Conservation (phyloP, 1,139 yeast genomes). For the Casaregolazyma suthepensis region DNA sequence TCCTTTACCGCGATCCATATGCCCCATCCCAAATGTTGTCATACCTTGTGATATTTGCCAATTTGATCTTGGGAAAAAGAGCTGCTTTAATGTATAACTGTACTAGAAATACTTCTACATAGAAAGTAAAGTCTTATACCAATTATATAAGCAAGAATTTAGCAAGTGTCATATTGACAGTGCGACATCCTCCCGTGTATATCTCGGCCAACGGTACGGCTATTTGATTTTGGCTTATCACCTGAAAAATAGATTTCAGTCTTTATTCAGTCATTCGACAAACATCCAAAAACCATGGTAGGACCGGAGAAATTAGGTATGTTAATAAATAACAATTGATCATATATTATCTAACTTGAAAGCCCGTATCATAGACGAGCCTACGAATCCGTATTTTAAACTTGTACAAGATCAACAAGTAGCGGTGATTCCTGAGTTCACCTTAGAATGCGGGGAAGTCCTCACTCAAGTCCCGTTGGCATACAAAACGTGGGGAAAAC, state of each 20-base stretch:
- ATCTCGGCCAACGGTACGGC: background rate
- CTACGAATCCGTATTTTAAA: conserved; percentile 63
- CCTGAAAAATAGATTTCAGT: background rate
- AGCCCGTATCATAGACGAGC: conserved; percentile 34
- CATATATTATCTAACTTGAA: background rate
- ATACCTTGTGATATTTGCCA: background rate
- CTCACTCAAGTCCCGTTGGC: conserved; percentile 80
- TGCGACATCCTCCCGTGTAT: background rate
- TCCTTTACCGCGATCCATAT: background rate
- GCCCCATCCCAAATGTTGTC: background rate
- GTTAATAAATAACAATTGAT: background rate
- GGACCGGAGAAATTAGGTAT: background rate
- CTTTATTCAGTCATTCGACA: background rate
- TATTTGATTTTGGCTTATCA: background rate
- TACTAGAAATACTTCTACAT: background rate
- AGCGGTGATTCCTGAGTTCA: conserved; percentile 69
- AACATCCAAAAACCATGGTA: background rate
- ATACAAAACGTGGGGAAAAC: conserved; percentile 89
- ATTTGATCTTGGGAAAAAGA: background rate
- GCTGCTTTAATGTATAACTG: background rate
- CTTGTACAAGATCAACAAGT: conserved; percentile 78
- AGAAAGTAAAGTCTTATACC: no score
- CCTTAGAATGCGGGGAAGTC: conserved; percentile 76
- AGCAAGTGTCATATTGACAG: background rate
- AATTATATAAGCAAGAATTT: background rate